Conservation (phyloP, 2,329 filamentous ascomycete species). For the Acephala macrosclerotiorum region DNA sequence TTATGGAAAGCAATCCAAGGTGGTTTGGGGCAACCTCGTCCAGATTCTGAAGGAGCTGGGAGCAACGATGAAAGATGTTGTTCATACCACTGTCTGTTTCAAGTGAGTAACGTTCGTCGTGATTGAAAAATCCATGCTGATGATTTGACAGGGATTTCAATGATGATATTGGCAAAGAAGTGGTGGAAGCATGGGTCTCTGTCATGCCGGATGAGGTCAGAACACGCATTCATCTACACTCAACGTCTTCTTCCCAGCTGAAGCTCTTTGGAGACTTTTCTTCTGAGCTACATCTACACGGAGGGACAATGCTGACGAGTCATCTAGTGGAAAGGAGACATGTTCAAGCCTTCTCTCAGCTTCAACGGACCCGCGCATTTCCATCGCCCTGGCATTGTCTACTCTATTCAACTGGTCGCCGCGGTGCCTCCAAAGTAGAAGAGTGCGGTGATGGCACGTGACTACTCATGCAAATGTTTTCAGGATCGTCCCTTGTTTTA, state of each 20-base stretch:
- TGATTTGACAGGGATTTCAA: slow-evolving; percentile 20
- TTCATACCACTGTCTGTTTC: slow-evolving; percentile 20
- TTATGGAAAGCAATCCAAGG: slow-evolving; percentile 18
- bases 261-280: not conserved
- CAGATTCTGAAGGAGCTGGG: slow-evolving; percentile 28
- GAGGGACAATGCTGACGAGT: not conserved
- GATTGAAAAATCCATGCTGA: not conserved
- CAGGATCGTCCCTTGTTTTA: not conserved
- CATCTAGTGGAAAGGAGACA: slow-evolving; percentile 20
- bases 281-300: not conserved
- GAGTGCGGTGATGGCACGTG: not conserved
- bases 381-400: slow-evolving; percentile 23
- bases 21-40: slow-evolving; percentile 21
- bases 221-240: not conserved
- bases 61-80: slow-evolving; percentile 18
- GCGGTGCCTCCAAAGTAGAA: slow-evolving; percentile 12
- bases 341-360: slow-evolving; percentile 12
- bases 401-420: slow-evolving; percentile 21
- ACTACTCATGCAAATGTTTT: not conserved
- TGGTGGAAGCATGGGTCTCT: slow-evolving; percentile 8
- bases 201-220: slow-evolving; percentile 19
- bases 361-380: slow-evolving; percentile 20
- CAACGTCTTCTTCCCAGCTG: too few relatives aligned
- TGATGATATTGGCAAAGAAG: slow-evolving; percentile 24
- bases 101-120: not conserved